A percentile compares a stretch with the other conserved stretches of the same genome.
Conservation (phyloP, 2,329 filamentous ascomycete species). For the Graphiopsis chlorocephala region DNA sequence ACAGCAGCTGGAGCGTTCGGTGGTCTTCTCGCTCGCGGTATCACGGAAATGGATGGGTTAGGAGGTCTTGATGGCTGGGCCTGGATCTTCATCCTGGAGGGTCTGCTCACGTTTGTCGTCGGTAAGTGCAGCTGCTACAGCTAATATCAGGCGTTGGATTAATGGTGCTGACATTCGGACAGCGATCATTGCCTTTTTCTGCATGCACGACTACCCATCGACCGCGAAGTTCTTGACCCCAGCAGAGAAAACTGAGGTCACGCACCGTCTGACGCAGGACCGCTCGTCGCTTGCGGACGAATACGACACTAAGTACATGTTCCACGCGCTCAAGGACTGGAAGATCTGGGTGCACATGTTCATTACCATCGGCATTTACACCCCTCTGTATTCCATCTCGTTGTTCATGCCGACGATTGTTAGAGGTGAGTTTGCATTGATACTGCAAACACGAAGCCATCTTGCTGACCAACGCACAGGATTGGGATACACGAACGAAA, state of each 20-base stretch:
- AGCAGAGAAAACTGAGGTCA: conserved; percentile 26
- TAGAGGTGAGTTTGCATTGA: conserved; percentile 37
- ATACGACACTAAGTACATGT: conserved; percentile 41
- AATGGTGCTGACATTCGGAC: not conserved
- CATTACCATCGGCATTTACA: conserved; percentile 36
- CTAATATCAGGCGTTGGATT: not conserved
- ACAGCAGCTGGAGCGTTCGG: conserved; percentile 67
- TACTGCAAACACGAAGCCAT: not conserved
- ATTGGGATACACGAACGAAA: conserved; percentile 42
- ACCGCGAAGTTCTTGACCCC: conserved; percentile 55
- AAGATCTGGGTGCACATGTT: conserved; percentile 53
- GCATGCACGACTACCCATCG: conserved; percentile 59
- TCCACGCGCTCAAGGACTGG: conserved; percentile 48
- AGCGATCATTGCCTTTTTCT: conserved; percentile 28
- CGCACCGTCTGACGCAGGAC: conserved; percentile 48
- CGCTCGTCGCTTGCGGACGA: conserved; percentile 24
- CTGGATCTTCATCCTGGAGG: conserved; percentile 53
- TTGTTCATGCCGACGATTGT: conserved; percentile 37
- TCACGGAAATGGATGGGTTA: conserved; percentile 66
- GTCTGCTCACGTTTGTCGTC: conserved; percentile 62
- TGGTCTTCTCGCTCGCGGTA: conserved; percentile 69
- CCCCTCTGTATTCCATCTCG: conserved; percentile 23
- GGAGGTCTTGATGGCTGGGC: conserved; percentile 44
- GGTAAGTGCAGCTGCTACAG: conserved; percentile 42
- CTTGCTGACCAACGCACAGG: not conserved